Conservation (phyloP, 1,284 basidiomycete genomes). For the Termitomyces sp. region DNA sequence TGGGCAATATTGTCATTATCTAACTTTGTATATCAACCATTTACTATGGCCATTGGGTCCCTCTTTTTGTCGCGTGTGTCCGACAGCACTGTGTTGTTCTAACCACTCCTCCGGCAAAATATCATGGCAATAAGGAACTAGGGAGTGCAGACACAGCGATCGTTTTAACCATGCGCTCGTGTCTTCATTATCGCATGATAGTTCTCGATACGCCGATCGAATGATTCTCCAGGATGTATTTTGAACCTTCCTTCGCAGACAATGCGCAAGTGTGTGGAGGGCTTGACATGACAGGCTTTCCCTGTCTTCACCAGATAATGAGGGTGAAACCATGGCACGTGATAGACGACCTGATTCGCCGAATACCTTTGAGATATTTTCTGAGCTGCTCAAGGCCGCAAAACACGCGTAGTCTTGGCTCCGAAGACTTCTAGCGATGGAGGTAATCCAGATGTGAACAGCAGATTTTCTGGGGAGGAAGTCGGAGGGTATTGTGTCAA, state of each 20-base stretch:
- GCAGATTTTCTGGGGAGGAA: constrained; percentile 32
- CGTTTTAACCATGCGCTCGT: constrained; percentile 49
- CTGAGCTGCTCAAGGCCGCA: constrained; percentile 34
- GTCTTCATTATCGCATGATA: constrained; percentile 35
- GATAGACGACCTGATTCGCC: constrained; percentile 7
- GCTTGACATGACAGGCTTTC: constrained; percentile 35
- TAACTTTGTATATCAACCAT: constrained; percentile 50
- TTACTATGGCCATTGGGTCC: constrained; percentile 37
- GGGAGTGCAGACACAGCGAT: constrained; percentile 37
- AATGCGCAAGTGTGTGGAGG: constrained; percentile 38
- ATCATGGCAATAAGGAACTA: constrained; percentile 19
- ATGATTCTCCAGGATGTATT: constrained; percentile 56
- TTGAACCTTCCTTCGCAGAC: constrained; percentile 44
- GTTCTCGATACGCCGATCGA: constrained; percentile 59
- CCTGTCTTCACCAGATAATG: constrained; percentile 8
- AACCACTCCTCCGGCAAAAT: constrained; percentile 48
- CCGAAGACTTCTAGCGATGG: constrained; percentile 43
- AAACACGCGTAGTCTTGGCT: constrained; percentile 48
- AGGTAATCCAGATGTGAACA: constrained; percentile 41
- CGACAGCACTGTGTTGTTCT: constrained; percentile 31
- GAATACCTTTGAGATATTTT: constrained; percentile 21
- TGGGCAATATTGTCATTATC: constrained; percentile 19
- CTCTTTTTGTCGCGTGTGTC: constrained; percentile 48
- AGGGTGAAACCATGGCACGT: constrained; percentile 7
- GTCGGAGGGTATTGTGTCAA: constrained; percentile 33